phyloP scores from a whole-genome alignment of 2,329 filamentous ascomycete genomes.

The Emergomyces orientalis region DNA sequence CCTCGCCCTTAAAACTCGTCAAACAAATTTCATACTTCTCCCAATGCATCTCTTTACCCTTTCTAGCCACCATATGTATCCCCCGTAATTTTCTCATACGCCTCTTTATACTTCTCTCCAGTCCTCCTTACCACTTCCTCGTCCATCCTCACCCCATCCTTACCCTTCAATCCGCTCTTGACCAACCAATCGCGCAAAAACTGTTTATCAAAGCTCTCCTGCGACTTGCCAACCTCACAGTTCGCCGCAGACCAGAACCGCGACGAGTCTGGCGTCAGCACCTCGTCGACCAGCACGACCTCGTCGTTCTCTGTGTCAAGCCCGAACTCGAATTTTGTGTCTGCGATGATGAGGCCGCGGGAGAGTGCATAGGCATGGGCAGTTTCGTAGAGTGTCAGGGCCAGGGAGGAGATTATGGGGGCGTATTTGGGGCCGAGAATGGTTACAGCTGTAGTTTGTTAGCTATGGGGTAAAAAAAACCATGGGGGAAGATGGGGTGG shows the following conservation, averaged over 20 bases:
- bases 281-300: conserved; percentile 72
- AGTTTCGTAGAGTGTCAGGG: conserved; percentile 53
- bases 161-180: conserved; percentile 61
- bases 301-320: conserved; percentile 55
- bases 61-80: conserved; percentile 44
- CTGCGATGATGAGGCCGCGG: conserved; percentile 66
- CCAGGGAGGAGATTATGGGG: conserved; percentile 54
- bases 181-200: conserved; percentile 75
- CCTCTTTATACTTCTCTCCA: conserved; percentile 63
- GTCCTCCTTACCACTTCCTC: conserved; percentile 62
- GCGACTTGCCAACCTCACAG: conserved; percentile 63
- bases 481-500: background rate
- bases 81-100: conserved; percentile 60
- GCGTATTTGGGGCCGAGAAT: conserved; percentile 60
- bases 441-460: conserved; percentile 35
- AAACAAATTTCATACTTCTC: conserved; percentile 66
- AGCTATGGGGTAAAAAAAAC: background rate
- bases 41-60: conserved; percentile 62
- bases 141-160: conserved; percentile 62
- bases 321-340: conserved; percentile 71
- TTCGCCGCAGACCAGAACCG: conserved; percentile 74
- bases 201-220: conserved; percentile 86
- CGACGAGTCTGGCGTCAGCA: conserved; percentile 72
- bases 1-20: conserved; percentile 29
- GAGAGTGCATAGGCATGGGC: conserved; percentile 35